phyloP scores from a whole-genome alignment of 305 asterid species.

The Coffea humblotiana region DNA sequence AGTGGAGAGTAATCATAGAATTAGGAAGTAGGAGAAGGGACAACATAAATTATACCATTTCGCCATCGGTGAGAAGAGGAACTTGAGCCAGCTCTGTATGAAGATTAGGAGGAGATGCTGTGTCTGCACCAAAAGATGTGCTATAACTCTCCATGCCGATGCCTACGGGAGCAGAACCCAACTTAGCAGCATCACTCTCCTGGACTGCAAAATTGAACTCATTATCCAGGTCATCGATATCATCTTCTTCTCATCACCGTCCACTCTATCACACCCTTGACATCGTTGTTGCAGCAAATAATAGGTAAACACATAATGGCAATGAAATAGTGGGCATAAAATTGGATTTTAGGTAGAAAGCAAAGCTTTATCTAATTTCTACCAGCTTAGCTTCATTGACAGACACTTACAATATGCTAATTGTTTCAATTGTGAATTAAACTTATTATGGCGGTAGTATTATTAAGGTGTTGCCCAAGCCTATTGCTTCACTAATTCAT shows the following conservation, averaged over 20 bases:
- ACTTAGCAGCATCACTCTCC: not conserved
- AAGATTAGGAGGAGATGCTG: slow-evolving; percentile 1
- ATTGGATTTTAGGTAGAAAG: no score
- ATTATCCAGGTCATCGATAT: slow-evolving; percentile 34
- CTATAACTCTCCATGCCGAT: not conserved
- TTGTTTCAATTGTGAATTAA: no score
- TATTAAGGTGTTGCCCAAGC: no score
- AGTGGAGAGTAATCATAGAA: not conserved
- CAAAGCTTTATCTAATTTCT: no score
- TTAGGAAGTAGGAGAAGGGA: not conserved
- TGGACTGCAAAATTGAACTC: slow-evolving; percentile 29
- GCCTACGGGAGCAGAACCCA: slow-evolving; percentile 1
- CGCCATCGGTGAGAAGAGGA: slow-evolving; percentile 29
- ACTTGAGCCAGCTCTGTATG: slow-evolving; percentile 8
- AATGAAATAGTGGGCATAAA: not conserved
- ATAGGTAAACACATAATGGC: no score
- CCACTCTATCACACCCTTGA: slow-evolving; percentile 39
- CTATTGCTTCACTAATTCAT: no score
- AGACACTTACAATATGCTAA: no score
- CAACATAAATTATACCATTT: slow-evolving; percentile 12
- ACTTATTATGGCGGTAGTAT: no score
- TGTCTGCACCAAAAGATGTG: slow-evolving; percentile 3
- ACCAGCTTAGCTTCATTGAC: no score
- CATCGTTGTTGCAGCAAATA: not conserved
- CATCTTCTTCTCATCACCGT: slow-evolving; percentile 42